These are phyloP conservation scores for Sanguinoderma infundibulare DNA, from an alignment of 1,284 basidiomycete genomes.

Conservation along the genomic window DNA sequence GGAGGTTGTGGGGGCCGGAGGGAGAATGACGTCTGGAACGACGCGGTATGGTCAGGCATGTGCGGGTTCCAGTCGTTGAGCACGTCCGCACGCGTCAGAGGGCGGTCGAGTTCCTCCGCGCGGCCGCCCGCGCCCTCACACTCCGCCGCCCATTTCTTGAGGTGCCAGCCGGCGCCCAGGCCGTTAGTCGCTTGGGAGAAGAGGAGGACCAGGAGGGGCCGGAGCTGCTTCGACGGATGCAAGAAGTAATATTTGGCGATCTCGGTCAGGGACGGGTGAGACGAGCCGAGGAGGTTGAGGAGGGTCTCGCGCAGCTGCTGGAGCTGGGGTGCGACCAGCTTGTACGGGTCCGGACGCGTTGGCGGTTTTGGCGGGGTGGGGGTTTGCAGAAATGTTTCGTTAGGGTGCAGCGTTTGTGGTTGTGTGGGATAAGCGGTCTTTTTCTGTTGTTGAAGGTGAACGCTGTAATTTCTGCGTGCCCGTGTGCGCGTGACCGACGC, in stretches of 20 bases:
- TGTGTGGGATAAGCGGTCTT: slow-evolving; percentile 20
- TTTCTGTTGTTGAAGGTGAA: slow-evolving; percentile 33
- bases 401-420: slow-evolving; percentile 19
- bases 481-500: slow-evolving; percentile 31
- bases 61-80: slow-evolving; percentile 87
- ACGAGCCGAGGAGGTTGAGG: slow-evolving; percentile 83
- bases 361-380: slow-evolving; percentile 21
- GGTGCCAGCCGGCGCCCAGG: slow-evolving; percentile 58
- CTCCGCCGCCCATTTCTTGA: slow-evolving; percentile 51
- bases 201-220: slow-evolving; percentile 90
- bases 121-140: slow-evolving; percentile 46
- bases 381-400: slow-evolving; percentile 19
- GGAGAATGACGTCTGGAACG: slow-evolving; percentile 53
- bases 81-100: slow-evolving; percentile 74
- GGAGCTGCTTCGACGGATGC: slow-evolving; percentile 87
- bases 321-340: slow-evolving; percentile 77
- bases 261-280: slow-evolving; percentile 86
- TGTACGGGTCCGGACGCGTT: slow-evolving; percentile 62
- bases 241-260: slow-evolving; percentile 96
- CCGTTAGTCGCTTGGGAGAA: slow-evolving; percentile 93
- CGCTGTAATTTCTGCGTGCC: slow-evolving; percentile 34
- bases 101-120: slow-evolving; percentile 64
- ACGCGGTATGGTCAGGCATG: slow-evolving; percentile 72
- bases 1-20: slow-evolving; percentile 45
- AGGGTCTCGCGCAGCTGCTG: slow-evolving; percentile 77